Evolutionary conservation across 805 yeast genomes (phyloP).

Genomic region (Lachancea meyersii): DNA sequence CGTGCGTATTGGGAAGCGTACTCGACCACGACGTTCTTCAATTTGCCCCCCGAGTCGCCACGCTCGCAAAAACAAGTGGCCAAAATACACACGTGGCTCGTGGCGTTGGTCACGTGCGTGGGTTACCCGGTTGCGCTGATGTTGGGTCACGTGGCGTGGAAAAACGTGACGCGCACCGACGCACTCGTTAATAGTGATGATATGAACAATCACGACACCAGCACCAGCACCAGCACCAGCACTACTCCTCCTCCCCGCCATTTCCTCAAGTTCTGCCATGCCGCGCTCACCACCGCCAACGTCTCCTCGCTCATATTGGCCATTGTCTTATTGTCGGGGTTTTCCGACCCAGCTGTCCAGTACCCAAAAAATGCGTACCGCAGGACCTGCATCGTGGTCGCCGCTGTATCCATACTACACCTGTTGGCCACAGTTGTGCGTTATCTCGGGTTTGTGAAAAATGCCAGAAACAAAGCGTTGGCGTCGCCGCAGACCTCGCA

Average conservation of each 20-base stretch:
- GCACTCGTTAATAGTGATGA: too few relatives aligned
- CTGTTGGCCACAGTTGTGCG: slow-evolving; percentile 47
- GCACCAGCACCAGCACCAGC: background rate
- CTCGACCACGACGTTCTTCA: slow-evolving; percentile 71
- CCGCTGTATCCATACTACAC: slow-evolving; percentile 49
- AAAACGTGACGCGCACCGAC: background rate
- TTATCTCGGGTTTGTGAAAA: background rate
- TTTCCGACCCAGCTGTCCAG: slow-evolving; percentile 49
- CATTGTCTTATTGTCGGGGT: slow-evolving; percentile 49
- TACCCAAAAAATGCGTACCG: slow-evolving; percentile 76
- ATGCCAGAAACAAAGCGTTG: background rate
- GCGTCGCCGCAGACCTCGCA: background rate
- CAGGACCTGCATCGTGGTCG: slow-evolving; percentile 55
- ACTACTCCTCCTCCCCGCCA: slow-evolving; percentile 28
- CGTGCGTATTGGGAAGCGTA: slow-evolving; percentile 70
- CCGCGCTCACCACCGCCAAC: slow-evolving; percentile 25
- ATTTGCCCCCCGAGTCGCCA: slow-evolving; percentile 29
- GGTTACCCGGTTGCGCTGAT: slow-evolving; percentile 66
- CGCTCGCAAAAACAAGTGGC: background rate
- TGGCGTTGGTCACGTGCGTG: slow-evolving; percentile 41
- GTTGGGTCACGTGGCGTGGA: slow-evolving; percentile 48
- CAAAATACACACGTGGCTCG: slow-evolving; percentile 28
- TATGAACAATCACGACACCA: background rate
- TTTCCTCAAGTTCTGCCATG: slow-evolving; percentile 37
- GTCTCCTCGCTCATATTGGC: slow-evolving; percentile 37